Conservation (phyloP, 108 stramenopile genomes). For the Chaetoceros muelleri region DNA sequence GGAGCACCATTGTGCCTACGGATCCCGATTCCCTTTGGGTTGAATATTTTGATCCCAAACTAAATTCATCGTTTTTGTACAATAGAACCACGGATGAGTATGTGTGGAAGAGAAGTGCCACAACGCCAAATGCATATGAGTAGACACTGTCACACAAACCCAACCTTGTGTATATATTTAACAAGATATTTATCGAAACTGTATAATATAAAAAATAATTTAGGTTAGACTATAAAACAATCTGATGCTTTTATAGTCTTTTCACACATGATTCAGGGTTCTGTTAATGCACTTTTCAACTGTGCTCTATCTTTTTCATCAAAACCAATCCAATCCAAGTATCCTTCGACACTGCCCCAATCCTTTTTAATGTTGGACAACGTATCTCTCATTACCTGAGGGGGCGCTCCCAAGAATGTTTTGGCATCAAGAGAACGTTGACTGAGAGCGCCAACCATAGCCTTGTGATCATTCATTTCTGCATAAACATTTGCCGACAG, state of each 20-base stretch:
- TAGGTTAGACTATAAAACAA: too few species aligned
- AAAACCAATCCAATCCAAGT: slow-evolving; percentile 83
- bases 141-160: too few species aligned
- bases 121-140: too few species aligned
- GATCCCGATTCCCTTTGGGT: slow-evolving; percentile 4
- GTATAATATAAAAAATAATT: too few species aligned
- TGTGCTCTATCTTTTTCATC: slow-evolving; percentile 6
- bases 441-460: slow-evolving; percentile 87
- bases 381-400: slow-evolving; percentile 79
- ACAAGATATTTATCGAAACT: too few species aligned
- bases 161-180: too few species aligned
- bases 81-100: slow-evolving; percentile 12
- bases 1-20: slow-evolving; percentile 9
- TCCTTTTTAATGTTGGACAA: slow-evolving; percentile 51
- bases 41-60: slow-evolving; percentile 17
- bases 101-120: slow-evolving; percentile 3
- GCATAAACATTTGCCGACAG: slow-evolving; percentile 86
- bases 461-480: slow-evolving; percentile 86
- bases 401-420: slow-evolving; percentile 83
- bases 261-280: too few species aligned
- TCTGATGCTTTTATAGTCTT: too few species aligned
- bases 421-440: slow-evolving; percentile 81
- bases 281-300: neutral
- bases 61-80: slow-evolving; percentile 12
- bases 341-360: slow-evolving; percentile 78